Evolutionary conservation across 371 early-diverging fungal species (phyloP).

Genomic region (Coemansia sp.): DNA sequence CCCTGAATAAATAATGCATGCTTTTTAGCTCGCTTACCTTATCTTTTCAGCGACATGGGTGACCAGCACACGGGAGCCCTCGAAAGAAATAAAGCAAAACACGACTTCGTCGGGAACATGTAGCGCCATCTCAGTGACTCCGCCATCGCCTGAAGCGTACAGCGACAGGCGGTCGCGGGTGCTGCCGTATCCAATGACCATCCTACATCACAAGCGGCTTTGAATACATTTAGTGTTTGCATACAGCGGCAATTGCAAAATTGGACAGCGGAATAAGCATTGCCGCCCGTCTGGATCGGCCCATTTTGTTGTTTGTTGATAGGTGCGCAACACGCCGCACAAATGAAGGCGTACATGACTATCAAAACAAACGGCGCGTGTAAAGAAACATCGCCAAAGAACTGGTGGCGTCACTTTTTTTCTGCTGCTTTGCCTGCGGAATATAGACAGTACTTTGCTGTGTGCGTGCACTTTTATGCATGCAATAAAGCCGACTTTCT

Average conservation of each 20-base stretch:
- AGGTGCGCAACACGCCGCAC: not conserved
- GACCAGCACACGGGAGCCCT: conserved; percentile 40
- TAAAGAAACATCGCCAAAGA: not conserved
- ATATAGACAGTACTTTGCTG: not conserved
- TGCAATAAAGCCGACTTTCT: not conserved
- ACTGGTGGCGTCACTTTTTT: conserved; percentile 1
- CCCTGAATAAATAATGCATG: not conserved
- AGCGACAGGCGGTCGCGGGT: conserved; percentile 38
- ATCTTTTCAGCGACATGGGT: conserved; percentile 48
- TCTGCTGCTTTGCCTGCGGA: not conserved
- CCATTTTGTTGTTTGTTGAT: conserved; percentile 5
- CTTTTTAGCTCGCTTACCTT: conserved; percentile 21
- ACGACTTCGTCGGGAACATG: conserved; percentile 34
- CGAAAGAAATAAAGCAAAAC: conserved; percentile 36
- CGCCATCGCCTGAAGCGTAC: conserved; percentile 31
- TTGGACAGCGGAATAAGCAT: not conserved
- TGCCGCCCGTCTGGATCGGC: conserved; percentile 1
- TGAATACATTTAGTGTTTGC: not conserved
- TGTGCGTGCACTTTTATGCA: not conserved
- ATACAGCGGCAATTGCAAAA: not conserved
- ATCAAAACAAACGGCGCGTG: conserved; percentile 4
- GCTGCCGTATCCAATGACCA: conserved; percentile 39
- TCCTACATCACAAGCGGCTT: conserved; percentile 19
- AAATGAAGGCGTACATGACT: not conserved
- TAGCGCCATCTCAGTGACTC: conserved; percentile 35